A percentile compares a stretch with the other conserved stretches of the same genome.
phyloP scores from a whole-genome alignment of 805 yeast species.

The Candida peoriensis region DNA sequence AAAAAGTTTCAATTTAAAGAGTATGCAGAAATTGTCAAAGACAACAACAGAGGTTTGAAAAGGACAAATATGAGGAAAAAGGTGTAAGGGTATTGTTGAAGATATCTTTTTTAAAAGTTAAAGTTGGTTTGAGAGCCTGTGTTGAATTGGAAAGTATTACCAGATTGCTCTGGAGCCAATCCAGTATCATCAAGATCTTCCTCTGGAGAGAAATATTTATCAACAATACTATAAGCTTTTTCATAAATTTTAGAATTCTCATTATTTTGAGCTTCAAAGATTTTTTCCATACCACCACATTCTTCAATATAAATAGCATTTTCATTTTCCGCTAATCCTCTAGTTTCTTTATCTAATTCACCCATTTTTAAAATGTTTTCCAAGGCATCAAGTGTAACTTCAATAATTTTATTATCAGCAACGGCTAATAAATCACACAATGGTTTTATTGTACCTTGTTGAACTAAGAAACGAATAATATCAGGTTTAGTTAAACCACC shows the following conservation, averaged over 20 bases:
- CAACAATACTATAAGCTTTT: constrained; percentile 86
- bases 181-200: constrained; percentile 71
- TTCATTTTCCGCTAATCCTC: constrained; percentile 66
- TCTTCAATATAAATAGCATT: constrained; percentile 92
- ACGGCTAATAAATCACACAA: constrained; percentile 85
- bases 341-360: constrained; percentile 80
- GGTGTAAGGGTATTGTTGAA: background rate
- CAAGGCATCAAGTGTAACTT: constrained; percentile 91
- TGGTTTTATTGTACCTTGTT: constrained; percentile 96
- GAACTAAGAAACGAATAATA: constrained; percentile 86
- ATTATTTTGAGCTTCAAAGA: constrained; percentile 86
- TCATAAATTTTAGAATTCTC: constrained; percentile 89
- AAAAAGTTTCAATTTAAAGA: too few relatives aligned
- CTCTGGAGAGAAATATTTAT: constrained; percentile 83
- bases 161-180: constrained; percentile 70
- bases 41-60: too few relatives aligned
- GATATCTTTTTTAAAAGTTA: constrained; percentile 13
- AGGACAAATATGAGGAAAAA: background rate
- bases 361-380: constrained; percentile 94
- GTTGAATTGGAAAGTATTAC: constrained; percentile 87
- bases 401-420: constrained; percentile 88
- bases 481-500: constrained; percentile 92
- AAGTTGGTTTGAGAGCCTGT: constrained; percentile 44
- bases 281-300: constrained; percentile 98
- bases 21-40: too few relatives aligned